Conservation (phyloP, 2,329 filamentous ascomycete species). For the Capronia coronata region DNA sequence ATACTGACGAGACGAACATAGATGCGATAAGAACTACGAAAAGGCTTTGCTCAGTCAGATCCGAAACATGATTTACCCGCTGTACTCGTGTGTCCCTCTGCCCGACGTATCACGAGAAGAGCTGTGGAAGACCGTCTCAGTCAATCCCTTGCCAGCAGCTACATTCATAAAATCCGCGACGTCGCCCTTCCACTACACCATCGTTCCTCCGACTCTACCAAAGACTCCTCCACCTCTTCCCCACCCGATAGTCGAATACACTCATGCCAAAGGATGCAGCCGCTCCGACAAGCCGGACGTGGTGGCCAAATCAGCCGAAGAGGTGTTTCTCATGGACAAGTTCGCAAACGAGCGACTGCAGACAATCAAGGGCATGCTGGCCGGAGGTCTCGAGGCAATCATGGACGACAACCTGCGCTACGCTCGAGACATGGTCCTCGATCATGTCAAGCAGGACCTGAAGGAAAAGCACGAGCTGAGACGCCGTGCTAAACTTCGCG, state of each 20-base stretch:
- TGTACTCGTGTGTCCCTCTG: conserved; percentile 9
- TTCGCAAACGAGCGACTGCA: conserved; percentile 4
- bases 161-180: too few species aligned
- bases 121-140: conserved; percentile 4
- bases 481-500: too few species aligned
- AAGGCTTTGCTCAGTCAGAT: conserved; percentile 11
- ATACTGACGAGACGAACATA: neutral
- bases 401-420: neutral
- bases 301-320: conserved; percentile 4
- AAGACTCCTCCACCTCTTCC: neutral
- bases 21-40: neutral
- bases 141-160: too few species aligned
- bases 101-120: neutral
- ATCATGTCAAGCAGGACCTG: neutral
- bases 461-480: neutral
- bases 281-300: conserved; percentile 8
- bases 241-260: conserved; percentile 8
- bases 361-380: conserved; percentile 6
- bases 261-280: conserved; percentile 13
- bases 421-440: neutral
- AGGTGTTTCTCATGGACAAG: conserved; percentile 11
- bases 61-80: conserved; percentile 8
- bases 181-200: too few species aligned
- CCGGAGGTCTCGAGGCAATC: neutral
- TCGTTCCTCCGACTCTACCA: too few species aligned